Evolutionary conservation across 441 rosid genomes (phyloP), one percentile per base, ranked within the genome.

Genomic region (Gossypium schwendimanii): DNA sequence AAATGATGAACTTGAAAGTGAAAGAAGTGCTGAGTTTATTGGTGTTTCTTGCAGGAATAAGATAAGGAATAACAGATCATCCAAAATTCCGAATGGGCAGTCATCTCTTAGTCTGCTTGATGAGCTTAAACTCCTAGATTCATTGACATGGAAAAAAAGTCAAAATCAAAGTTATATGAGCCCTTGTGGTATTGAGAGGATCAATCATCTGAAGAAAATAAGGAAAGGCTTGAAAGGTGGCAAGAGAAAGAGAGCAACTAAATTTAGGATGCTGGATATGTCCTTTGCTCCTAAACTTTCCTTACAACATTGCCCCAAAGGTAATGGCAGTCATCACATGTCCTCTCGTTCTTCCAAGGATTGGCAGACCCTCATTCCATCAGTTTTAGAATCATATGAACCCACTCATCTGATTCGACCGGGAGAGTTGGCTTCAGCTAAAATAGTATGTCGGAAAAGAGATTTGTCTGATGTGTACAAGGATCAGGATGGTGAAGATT

Each of bases 51-150:
- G 74, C 69, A 33, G 74, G 82, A 76, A 64, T 23, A 69, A 60
- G 66, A n/a, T 57, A 33, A 57, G 73, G 66, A 75, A 60, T 59
- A 72, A 70, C 39, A 63, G 73, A 17, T 55, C 69, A 69, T 61
- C 74, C 52, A 62, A 75, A 76, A 76, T 62, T 74, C 2, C 6
- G 14, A 52, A 63, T 72, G 75, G 73, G 67, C 81, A 74, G 69
- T 50, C 76, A 31, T 63, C 80, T 4, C 75, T 81, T 20, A 81
- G 79, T 81, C 84, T 87, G 74, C 84, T 87, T 73, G 89, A 82
- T 70, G 91, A 87, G 76, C 87, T 87, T 72, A 85, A 84, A 80
- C 80, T 84, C 78, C 70, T 84, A 36, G 77, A 83, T 75, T 81
- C 81, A 33, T 79, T 84, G 77, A 82, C 86, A 59, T 84, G 83